Base-by-base conservation (phyloP, 805 yeast genomes). In the Wickerhamiella parazyma region DNA sequence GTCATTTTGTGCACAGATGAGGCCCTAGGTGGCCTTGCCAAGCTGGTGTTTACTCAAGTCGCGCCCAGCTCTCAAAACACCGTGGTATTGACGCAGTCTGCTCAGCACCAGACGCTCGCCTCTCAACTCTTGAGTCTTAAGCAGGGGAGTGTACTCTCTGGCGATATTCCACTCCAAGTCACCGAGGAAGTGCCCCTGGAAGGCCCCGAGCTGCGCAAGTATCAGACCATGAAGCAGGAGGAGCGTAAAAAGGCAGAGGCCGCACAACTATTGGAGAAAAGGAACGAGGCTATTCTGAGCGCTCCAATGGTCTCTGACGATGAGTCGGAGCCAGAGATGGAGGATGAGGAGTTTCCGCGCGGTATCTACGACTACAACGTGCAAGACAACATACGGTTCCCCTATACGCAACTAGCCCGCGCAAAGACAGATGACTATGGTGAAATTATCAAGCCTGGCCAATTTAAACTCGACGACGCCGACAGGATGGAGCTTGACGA, bases 391-490 rank as follows among this genome's bases (percentile, higher is more conserved):
- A 72, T 38, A 22, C 51, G 51, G 82, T 91, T 89, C 55, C 97
- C 95, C 10, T 80, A 66, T 51, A 64, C 73, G n/a, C 16, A 31
- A 8, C 70, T 72, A 1, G 71, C 68, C 38, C 73, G 74, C 51
- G 64, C 71, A 19, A 75, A 80, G 50, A 64, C 70, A 38, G 97
- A 91, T 56, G 96, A 89, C 51, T 91, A 89, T 59, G 99, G 99
- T 24, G 78, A 75, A 45, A 62, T 78, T 1, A 76, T 87, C 17
- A 77, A 79, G 48, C 70, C 71, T 35, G 72, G 75, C 20, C 49
- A 48, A 21, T 45, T 47, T 20, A 57, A 49, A 19, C 14, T 22
- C 1, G 20, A 17, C 6, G 43, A 40, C 6, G 29, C 19, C 31
- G 54, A 43, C 21, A 52, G 47, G 20, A 60, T 56, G 45, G 49